Conservation (phyloP, 345 rosid species). For the Syzygium aqueum region DNA sequence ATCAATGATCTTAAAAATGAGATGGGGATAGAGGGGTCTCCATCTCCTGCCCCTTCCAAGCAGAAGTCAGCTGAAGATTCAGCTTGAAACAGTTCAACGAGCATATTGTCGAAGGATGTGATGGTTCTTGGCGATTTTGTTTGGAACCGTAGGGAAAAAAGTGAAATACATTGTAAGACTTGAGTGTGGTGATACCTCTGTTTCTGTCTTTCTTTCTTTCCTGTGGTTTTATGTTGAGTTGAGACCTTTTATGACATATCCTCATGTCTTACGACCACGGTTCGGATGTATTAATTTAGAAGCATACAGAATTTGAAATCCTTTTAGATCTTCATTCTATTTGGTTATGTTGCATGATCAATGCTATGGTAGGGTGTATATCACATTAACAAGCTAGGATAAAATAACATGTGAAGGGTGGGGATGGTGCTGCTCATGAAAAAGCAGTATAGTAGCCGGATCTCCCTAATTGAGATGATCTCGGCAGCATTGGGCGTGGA, state of each 20-base stretch:
- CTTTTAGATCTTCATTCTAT: background rate
- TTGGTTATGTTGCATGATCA: background rate
- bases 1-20: slow-evolving; percentile 68
- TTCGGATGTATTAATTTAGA: background rate
- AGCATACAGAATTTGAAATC: background rate
- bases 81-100: slow-evolving; percentile 1
- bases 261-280: background rate
- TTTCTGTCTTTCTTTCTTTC: background rate
- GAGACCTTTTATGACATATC: background rate
- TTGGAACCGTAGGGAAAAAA: background rate
- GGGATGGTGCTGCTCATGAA: background rate
- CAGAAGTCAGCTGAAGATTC: slow-evolving; percentile 32
- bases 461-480: background rate
- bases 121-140: background rate
- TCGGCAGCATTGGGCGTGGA: background rate
- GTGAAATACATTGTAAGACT: background rate
- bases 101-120: background rate
- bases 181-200: background rate
- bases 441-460: background rate
- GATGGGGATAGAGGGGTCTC: slow-evolving; percentile 73
- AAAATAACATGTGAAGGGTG: background rate
- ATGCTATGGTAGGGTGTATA: background rate
- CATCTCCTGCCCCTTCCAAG: slow-evolving; percentile 42
- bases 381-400: background rate
- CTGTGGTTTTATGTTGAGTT: background rate